Percentiles rank a stretch among this genome's conserved stretches.
Evolutionary conservation across 805 yeast genomes (phyloP).

Genomic region (Kodamaea fukazawae): DNA sequence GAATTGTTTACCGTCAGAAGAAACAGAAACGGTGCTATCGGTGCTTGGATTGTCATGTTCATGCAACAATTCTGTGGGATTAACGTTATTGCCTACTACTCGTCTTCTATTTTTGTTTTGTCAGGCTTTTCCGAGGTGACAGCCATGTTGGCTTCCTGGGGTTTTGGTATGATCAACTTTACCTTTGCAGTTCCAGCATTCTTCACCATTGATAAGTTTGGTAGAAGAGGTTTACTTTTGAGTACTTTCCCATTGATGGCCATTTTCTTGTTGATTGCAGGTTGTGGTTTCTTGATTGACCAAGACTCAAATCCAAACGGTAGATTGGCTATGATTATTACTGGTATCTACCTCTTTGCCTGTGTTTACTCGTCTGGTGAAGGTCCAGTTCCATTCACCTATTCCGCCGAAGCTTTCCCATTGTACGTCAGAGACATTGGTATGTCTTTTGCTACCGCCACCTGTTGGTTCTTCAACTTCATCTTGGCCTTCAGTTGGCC

Average conservation of each 20-base stretch:
- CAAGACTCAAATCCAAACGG: conserved; percentile 41
- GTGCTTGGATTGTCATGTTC: conserved; percentile 79
- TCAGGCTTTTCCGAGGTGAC: conserved; percentile 61
- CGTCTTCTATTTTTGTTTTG: conserved; percentile 69
- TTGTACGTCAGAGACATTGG: conserved; percentile 77
- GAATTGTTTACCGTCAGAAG: conserved; percentile 72
- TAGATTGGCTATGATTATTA: conserved; percentile 63
- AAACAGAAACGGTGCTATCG: conserved; percentile 79
- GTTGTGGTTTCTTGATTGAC: conserved; percentile 71
- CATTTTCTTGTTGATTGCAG: conserved; percentile 57
- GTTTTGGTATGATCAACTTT: conserved; percentile 80
- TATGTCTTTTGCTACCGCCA: conserved; percentile 75
- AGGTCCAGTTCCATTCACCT: conserved; percentile 89
- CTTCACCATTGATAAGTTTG: conserved; percentile 73
- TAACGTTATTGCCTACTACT: conserved; percentile 83
- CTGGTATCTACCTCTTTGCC: conserved; percentile 73
- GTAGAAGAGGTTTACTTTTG: conserved; percentile 62
- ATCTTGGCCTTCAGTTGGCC: conserved; percentile 79
- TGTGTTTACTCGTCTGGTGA: conserved; percentile 79
- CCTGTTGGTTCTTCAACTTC: conserved; percentile 73
- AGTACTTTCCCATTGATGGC: conserved; percentile 64
- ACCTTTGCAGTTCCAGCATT: conserved; percentile 82
- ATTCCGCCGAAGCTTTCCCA: conserved; percentile 83
- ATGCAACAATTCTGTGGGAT: conserved; percentile 92
- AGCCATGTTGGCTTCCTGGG: conserved; percentile 79